Conservation (phyloP, 2,329 filamentous ascomycete genomes). For the Exophiala sp. region DNA sequence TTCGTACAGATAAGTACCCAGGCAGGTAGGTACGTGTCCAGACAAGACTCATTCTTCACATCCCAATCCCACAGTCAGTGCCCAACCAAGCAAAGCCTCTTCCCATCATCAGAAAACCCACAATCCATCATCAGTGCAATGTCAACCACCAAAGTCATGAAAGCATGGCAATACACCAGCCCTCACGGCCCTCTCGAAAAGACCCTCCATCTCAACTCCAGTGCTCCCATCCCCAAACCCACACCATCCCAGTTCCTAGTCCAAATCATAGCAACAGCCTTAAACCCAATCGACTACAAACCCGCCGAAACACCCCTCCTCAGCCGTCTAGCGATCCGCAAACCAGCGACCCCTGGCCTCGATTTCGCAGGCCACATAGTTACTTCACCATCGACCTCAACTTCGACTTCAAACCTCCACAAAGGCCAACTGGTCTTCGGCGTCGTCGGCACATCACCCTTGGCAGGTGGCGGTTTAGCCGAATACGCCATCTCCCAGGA, state of each 20-base stretch:
- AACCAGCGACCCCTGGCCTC: constrained; percentile 46
- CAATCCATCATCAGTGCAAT: no score
- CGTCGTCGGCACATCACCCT: constrained; percentile 26
- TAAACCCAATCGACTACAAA: constrained; percentile 64
- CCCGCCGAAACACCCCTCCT: constrained; percentile 47
- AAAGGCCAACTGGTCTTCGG: constrained; percentile 41
- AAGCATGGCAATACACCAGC: constrained; percentile 52
- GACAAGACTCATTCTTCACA: no score
- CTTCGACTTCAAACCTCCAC: constrained; percentile 33
- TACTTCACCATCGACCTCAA: constrained; percentile 33
- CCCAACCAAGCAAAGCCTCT: no score
- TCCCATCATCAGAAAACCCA: no score
- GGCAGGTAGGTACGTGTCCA: no score
- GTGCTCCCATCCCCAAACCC: constrained; percentile 38
- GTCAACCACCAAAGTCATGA: constrained; percentile 40
- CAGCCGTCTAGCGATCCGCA: constrained; percentile 36
- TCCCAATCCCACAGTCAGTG: no score
- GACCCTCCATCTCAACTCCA: constrained; percentile 45
- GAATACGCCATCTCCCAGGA: constrained; percentile 39
- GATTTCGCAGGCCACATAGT: constrained; percentile 47
- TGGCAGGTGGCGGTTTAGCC: constrained; percentile 39
- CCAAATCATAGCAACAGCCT: constrained; percentile 46
- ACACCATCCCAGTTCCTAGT: constrained; percentile 45
- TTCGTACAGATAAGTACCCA: no score
- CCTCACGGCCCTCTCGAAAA: constrained; percentile 47